Conservation (phyloP, 345 rosid species). For the Noccaea caerulescens region DNA sequence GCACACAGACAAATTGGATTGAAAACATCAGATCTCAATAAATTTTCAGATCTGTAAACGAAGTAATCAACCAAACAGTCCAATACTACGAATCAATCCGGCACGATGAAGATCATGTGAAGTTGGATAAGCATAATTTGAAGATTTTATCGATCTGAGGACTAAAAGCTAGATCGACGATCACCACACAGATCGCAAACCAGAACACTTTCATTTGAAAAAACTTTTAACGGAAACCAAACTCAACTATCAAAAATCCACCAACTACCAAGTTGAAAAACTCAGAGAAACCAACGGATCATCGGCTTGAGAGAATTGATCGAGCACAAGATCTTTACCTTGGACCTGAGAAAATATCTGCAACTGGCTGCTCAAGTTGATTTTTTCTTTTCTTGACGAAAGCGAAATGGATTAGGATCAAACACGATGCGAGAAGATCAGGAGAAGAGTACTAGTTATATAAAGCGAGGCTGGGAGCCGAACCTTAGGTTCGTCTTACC, state of each 20-base stretch:
- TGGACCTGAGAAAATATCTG: slow-evolving; percentile 25
- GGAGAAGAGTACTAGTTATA: slow-evolving; percentile 20
- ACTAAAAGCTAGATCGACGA: slow-evolving; percentile 1
- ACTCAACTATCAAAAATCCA: slow-evolving; percentile 16
- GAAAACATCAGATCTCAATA: not conserved
- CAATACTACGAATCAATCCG: not conserved
- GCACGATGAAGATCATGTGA: not conserved
- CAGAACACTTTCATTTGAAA: slow-evolving; percentile 25
- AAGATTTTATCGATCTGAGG: not conserved
- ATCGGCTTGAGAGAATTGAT: not conserved
- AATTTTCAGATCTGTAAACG: slow-evolving; percentile 9
- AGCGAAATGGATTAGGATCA: slow-evolving; percentile 34
- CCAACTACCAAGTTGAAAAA: not conserved
- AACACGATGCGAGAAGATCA: slow-evolving; percentile 23
- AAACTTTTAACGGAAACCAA: not conserved
- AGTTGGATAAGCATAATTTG: not conserved
- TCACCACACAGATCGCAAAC: slow-evolving; percentile 18
- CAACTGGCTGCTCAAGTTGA: slow-evolving; percentile 18
- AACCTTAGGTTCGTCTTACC: slow-evolving; percentile 5
- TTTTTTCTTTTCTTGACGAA: not conserved
- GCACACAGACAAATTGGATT: not conserved
- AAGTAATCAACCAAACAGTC: not conserved
- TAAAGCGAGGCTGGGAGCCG: slow-evolving; percentile 33
- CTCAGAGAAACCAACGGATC: not conserved
- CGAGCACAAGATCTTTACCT: slow-evolving; percentile 41